Evolutionary conservation across 2,329 filamentous ascomycete genomes (phyloP), one percentile per base, ranked within the genome.

Genomic region (Aureobasidium namibiae): DNA sequence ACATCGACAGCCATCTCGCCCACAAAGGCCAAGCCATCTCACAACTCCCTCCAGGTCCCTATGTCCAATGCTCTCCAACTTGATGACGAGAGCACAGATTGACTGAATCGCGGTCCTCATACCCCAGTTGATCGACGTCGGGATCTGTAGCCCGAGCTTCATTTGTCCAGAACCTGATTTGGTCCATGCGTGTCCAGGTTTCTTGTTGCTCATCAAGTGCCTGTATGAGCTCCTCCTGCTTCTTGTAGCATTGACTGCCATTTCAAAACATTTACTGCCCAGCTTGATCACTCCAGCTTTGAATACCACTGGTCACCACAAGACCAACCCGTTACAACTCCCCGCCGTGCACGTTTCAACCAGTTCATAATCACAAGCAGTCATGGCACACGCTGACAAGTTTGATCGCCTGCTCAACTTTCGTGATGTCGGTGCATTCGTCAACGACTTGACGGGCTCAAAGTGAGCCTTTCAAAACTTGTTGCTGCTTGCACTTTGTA

Each of bases 331-430:
- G 23, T 52, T 39, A 8, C 34, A 34, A 49, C 31, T 6, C 23
- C 10, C 24, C 13, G 31, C 24, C 10, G 21, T 23, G 21, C 34
- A 26, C 18, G 4, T 42, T 14, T 23, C n/a, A 34, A 3, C 6
- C 48, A 10, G 21, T 9, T 7, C n/a, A 38, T 3, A 36, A 34
- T 3, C 23, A 18, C 18, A 39, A 50, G 13, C 24, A 31, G 23
- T n/a, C 44, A 58, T 58, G 56, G 56, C 42, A 39, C 56, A 58
- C 16, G 33, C 33, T 23, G 45, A 50, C 56, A 66, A n/a, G 41
- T 70, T 87, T 64, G 77, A 85, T 61, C 80, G 79, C 56, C 78
- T 92, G 53, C 74, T 86, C 66, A 92, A 92, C 71, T 90, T 92
- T 68, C 83, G 89, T 60, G 89, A 92, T 76, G 85, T 92, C 44